Base-by-base conservation (phyloP, 768 basidiomycete genomes). In the Fistulinella prunicolor region DNA sequence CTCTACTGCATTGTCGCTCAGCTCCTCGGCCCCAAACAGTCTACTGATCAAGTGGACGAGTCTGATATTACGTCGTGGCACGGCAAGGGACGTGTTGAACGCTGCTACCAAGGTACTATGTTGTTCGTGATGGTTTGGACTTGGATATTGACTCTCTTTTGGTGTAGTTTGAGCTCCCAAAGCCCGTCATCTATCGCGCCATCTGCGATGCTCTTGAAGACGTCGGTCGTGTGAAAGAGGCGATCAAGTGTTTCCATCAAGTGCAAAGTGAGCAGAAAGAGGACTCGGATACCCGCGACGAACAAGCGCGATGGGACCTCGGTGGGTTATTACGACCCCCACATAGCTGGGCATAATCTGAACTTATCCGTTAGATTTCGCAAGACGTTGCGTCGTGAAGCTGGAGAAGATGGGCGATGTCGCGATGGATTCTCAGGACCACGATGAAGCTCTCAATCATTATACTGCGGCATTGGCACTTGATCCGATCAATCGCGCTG, bases 161-260 rank as follows among this genome's bases (percentile, higher is more conserved):
- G 9, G 2, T 17, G 5, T 12, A 56, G 54, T 46, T 46, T 12
- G 22, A 29, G 14, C 30, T 48, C n/a, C 46, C 54, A 3, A 45
- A 14, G 42, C 34, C 32, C 9, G 16, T 1, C 1, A 17, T 55
- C 0, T 40, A 32, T 16, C 39, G 10, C 1, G 20, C 9, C 0
- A 37, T 53, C 1, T 53, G 44, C 17, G 44, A 46, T 4, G 19
- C n/a, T 23, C 38, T 50, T 2, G 34, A 49, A 17, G 17, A 6
- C 28, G 38, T 24, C 3, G 38, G 16, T 32, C 38, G 42, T 4
- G 16, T 29, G 16, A 6, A 16, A 6, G 35, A 55, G 23, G 47
- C 52, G 3, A 47, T 54, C 17, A 1, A 19, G 13, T 49, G 29
- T 32, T 46, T 55, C 9, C 41, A 26, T 21, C 43, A 26, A 14